Conservation (phyloP, 352 stramenopile genomes). For the Pythium sukuiense region DNA sequence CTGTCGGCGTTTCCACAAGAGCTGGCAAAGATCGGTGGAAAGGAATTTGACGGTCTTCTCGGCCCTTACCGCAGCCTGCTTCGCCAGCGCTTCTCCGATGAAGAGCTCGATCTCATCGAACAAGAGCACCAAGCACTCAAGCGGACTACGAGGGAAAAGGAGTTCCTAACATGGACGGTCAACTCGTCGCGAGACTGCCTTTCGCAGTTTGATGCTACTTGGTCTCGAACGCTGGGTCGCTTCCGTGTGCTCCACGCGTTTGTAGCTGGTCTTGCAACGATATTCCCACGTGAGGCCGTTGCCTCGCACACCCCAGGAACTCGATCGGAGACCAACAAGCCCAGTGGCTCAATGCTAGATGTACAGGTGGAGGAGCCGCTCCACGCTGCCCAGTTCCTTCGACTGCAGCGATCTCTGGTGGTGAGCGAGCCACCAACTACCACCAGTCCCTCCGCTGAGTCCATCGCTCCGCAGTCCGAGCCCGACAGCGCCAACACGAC, state of each 20-base stretch:
- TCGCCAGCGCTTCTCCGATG: slow-evolving; percentile 28
- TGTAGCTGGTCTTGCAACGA: slow-evolving; percentile 54
- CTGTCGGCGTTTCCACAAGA: slow-evolving; percentile 46
- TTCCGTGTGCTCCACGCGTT: slow-evolving; percentile 59
- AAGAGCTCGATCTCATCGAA: slow-evolving; percentile 37
- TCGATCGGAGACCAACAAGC: neutral
- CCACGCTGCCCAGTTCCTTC: slow-evolving; percentile 27
- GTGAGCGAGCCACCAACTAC: neutral
- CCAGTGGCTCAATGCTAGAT: slow-evolving; percentile 8
- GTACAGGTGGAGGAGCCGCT: slow-evolving; percentile 27
- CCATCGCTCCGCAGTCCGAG: neutral
- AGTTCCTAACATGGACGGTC: slow-evolving; percentile 15
- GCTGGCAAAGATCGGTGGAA: slow-evolving; percentile 42
- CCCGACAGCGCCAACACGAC: neutral
- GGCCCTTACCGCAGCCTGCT: slow-evolving; percentile 31
- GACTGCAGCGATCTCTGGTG: slow-evolving; percentile 1
- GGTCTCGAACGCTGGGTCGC: slow-evolving; percentile 34
- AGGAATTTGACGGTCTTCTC: slow-evolving; percentile 49
- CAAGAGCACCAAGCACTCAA: slow-evolving; percentile 39
- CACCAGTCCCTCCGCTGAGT: neutral
- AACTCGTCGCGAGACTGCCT: slow-evolving; percentile 10
- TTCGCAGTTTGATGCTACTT: slow-evolving; percentile 45
- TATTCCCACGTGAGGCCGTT: slow-evolving; percentile 25
- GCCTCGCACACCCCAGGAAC: neutral
- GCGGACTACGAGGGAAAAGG: slow-evolving; percentile 30